Evolutionary conservation across 2,329 filamentous ascomycete species (phyloP).

Genomic region (Colletotrichum trifolii): DNA sequence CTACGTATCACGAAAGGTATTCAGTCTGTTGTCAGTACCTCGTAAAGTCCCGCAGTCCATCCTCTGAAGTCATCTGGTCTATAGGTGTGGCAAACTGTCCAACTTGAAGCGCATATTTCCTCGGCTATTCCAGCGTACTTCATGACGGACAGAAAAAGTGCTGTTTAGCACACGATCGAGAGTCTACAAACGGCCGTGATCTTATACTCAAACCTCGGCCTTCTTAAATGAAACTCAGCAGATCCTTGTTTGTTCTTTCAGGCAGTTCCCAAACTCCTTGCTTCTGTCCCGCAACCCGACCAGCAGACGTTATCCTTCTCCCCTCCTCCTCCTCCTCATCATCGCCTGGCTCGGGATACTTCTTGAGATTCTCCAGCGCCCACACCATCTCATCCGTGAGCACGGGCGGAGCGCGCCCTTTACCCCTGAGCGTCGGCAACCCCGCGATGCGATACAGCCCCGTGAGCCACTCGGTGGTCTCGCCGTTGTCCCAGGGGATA

Average conservation of each 20-base stretch:
- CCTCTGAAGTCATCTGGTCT: too few species aligned
- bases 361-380: slow-evolving; percentile 59
- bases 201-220: too few species aligned
- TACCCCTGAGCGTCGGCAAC: slow-evolving; percentile 57
- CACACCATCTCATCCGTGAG: slow-evolving; percentile 56
- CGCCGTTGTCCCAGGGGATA: slow-evolving; percentile 61
- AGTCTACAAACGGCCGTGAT: too few species aligned
- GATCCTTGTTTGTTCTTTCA: slow-evolving; percentile 19
- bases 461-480: slow-evolving; percentile 60
- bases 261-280: slow-evolving; percentile 3
- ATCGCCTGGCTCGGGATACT: slow-evolving; percentile 55
- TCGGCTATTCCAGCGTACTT: too few species aligned
- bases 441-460: slow-evolving; percentile 61
- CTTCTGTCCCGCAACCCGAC: neutral
- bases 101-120: too few species aligned
- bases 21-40: too few species aligned
- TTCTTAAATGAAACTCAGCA: slow-evolving; percentile 24
- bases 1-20: too few species aligned
- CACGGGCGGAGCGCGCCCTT: slow-evolving; percentile 58
- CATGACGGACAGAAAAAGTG: too few species aligned
- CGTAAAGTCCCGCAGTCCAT: neutral
- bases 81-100: too few species aligned
- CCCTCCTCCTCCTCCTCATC: slow-evolving; percentile 2
- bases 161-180: too few species aligned
- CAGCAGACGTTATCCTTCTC: neutral